Base-by-base conservation (phyloP, 1,284 basidiomycete genomes). In the Thecaphora thlaspeos region DNA sequence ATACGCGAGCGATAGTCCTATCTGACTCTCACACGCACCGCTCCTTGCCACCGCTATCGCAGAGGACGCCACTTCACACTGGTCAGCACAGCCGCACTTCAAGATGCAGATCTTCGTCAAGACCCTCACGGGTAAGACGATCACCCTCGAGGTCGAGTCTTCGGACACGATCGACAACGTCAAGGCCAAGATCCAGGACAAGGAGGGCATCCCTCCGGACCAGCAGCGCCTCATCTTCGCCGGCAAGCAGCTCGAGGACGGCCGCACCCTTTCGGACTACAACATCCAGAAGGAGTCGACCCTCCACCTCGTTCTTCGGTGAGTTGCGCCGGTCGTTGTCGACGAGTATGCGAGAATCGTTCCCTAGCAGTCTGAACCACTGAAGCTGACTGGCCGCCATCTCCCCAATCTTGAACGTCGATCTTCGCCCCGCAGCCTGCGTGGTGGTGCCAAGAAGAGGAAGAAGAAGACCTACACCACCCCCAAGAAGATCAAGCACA, bases 401-500 rank as follows among this genome's bases (percentile, higher is more conserved):
- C n/a, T n/a, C n/a, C n/a, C n/a, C n/a, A n/a, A n/a, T n/a, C n/a
- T n/a, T n/a, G n/a, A n/a, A n/a, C n/a, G n/a, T n/a, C n/a, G 32
- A 11, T 36, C 11, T 10, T 18, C 23, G 19, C 43, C 36, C 44
- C 5, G 21, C 17, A 87, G 89, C 78, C 88, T 94, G 46, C 91
- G 91, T 82, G 91, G 91, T 84, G 92, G 91, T 85, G 91, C 88
- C 71, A 94, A 94, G 89, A 97, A 97, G 88, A 87, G 94, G 81
- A 98, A 98, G 87, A 98, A 97, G 86, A 97, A 97, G 87, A 92
- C 90, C 55, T 95, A 95, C 89, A 91, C 92, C 71, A 84, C 83
- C 80, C 94, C 94, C 82, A 98, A 98, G 88, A 97, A 97, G 85
- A 87, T 96, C 86, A 97, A 97, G 88, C 93, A 97, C 85, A 96